Conservation (phyloP, 1,139 yeast genomes). For the Suhomyces anneliseae region DNA sequence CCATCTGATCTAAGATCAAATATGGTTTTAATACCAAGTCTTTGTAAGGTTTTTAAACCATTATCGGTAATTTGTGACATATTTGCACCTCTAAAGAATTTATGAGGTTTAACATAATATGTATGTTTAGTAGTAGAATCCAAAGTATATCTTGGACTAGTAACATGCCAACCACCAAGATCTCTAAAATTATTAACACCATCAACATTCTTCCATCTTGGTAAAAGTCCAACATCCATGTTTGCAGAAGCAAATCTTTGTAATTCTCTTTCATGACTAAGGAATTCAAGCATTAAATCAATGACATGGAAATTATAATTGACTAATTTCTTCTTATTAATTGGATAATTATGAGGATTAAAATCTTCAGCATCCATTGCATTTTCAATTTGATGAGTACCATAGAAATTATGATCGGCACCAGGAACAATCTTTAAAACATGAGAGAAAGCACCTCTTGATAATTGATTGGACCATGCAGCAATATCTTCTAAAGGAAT, state of each 20-base stretch:
- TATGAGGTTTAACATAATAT: slow-evolving; percentile 52
- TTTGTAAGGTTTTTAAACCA: slow-evolving; percentile 43
- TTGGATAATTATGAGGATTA: slow-evolving; percentile 45
- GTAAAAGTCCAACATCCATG: slow-evolving; percentile 35
- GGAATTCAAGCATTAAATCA: slow-evolving; percentile 52
- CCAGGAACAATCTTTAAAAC: slow-evolving; percentile 55
- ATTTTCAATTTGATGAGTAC: slow-evolving; percentile 37
- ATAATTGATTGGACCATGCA: slow-evolving; percentile 55
- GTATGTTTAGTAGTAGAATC: slow-evolving; percentile 12
- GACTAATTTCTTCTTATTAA: slow-evolving; percentile 41
- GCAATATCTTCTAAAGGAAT: slow-evolving; percentile 68
- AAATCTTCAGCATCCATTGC: slow-evolving; percentile 27
- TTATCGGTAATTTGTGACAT: slow-evolving; percentile 47
- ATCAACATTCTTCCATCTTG: slow-evolving; percentile 63
- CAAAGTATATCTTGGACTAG: slow-evolving; percentile 27
- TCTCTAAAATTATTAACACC: slow-evolving; percentile 79
- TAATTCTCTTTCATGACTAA: slow-evolving; percentile 50
- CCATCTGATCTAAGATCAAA: slow-evolving; percentile 71
- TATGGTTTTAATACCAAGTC: slow-evolving; percentile 53
- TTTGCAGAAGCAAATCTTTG: slow-evolving; percentile 48
- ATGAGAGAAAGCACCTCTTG: slow-evolving; percentile 52
- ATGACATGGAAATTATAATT: slow-evolving; percentile 62
- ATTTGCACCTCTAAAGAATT: slow-evolving; percentile 65
- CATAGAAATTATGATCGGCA: slow-evolving; percentile 84
- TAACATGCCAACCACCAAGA: slow-evolving; percentile 70